Conservation (phyloP, 2,329 filamentous ascomycete genomes). For the Colletotrichum echinochloae region DNA sequence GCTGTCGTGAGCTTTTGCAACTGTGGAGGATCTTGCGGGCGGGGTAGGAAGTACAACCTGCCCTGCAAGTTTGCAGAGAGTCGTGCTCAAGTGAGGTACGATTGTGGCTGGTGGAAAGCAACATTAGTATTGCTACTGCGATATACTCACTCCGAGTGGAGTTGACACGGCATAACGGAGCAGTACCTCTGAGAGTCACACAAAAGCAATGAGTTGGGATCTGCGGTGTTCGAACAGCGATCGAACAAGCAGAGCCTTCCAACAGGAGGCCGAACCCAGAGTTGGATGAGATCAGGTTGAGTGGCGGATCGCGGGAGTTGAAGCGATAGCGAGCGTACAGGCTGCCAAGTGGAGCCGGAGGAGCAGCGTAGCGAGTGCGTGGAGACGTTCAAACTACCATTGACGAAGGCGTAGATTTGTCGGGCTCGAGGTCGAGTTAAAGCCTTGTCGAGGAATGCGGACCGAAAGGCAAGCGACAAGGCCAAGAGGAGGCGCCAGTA, state of each 20-base stretch:
- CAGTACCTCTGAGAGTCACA: constrained; percentile 11
- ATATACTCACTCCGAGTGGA: background rate
- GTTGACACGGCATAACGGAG: background rate
- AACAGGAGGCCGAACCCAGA: background rate
- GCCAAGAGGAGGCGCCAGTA: constrained; percentile 29
- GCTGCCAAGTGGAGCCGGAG: constrained; percentile 35
- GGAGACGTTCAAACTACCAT: constrained; percentile 29
- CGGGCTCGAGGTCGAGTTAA: constrained; percentile 27
- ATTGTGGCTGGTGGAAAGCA: background rate
- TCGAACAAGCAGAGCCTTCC: background rate
- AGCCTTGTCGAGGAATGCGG: constrained; percentile 26
- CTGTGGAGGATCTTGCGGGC: background rate
- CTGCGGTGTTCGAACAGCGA: background rate
- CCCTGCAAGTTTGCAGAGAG: constrained; percentile 1
- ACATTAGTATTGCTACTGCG: background rate
- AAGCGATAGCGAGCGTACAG: constrained; percentile 29
- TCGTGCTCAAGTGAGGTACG: background rate
- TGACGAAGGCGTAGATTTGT: constrained; percentile 18
- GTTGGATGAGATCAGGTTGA: constrained; percentile 2
- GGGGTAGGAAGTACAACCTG: background rate
- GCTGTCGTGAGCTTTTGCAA: background rate
- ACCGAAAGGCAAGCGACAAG: constrained; percentile 27
- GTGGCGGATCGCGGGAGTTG: background rate
- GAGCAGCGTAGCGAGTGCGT: constrained; percentile 27
- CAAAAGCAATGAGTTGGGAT: constrained; percentile 15